Conservation (phyloP, 2,329 filamentous ascomycete genomes). For the Colletotrichum neosansevieriae region DNA sequence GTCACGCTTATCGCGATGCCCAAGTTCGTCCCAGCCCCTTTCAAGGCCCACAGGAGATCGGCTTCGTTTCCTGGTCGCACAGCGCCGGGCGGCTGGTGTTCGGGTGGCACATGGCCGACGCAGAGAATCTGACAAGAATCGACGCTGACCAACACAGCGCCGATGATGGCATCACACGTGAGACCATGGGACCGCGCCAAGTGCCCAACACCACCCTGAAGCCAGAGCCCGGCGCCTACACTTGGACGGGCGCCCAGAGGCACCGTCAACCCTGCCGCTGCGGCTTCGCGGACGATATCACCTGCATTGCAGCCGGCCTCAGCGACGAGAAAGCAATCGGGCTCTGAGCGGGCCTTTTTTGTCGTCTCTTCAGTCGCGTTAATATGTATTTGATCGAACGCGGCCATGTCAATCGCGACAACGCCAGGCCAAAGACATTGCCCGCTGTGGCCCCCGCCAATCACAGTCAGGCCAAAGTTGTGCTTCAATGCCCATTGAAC, state of each 20-base stretch:
- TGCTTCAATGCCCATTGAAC: constrained; percentile 67
- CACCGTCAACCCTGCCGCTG: constrained; percentile 63
- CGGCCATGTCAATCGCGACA: constrained; percentile 69
- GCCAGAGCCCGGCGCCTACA: constrained; percentile 72
- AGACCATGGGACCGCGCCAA: constrained; percentile 67
- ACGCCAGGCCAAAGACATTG: constrained; percentile 67
- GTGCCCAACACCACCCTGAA: constrained; percentile 75
- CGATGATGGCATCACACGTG: constrained; percentile 70
- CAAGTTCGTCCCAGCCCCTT: constrained; percentile 70
- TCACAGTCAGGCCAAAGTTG: constrained; percentile 57
- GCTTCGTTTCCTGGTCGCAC: constrained; percentile 59
- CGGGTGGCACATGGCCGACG: constrained; percentile 63
- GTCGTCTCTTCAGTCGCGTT: constrained; percentile 43
- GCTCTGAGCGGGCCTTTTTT: constrained; percentile 38
- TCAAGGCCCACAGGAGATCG: constrained; percentile 68
- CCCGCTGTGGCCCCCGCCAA: constrained; percentile 71
- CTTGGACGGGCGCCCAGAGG: constrained; percentile 72
- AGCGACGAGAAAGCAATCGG: constrained; percentile 58
- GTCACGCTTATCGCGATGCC: constrained; percentile 67
- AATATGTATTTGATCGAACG: constrained; percentile 65
- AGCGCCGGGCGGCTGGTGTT: constrained; percentile 55
- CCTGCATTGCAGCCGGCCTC: constrained; percentile 68
- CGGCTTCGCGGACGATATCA: constrained; percentile 63
- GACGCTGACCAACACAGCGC: constrained; percentile 68
- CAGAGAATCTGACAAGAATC: constrained; percentile 59